Percentiles rank a stretch among this genome's conserved stretches.
These are phyloP conservation scores for Gamarada debralockiae DNA, from an alignment of 495 filamentous ascomycete species.

Conservation along the genomic window DNA sequence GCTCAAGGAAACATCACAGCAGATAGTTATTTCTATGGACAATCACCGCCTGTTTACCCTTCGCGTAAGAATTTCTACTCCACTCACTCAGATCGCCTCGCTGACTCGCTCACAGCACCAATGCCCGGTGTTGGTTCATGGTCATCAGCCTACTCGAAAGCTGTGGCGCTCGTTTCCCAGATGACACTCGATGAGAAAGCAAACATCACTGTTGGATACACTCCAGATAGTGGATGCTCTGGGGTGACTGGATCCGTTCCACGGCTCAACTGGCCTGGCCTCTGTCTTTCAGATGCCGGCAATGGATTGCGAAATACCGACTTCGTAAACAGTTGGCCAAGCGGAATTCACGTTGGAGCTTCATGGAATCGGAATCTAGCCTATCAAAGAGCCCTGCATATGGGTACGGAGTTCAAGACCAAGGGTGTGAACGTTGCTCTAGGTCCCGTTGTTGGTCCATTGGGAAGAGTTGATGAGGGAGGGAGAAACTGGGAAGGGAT, in stretches of 20 bases:
- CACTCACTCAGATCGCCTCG: neutral
- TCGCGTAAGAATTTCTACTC: constrained; percentile 32
- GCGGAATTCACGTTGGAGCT: constrained; percentile 36
- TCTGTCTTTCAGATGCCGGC: constrained; percentile 60
- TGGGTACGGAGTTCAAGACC: constrained; percentile 54
- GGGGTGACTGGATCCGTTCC: constrained; percentile 32
- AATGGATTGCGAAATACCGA: constrained; percentile 57
- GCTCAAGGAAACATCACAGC: constrained; percentile 29
- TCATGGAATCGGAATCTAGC: constrained; percentile 53
- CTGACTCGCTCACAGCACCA: constrained; percentile 3
- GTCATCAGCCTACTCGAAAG: constrained; percentile 45
- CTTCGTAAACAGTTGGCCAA: constrained; percentile 45
- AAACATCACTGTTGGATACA: constrained; percentile 61
- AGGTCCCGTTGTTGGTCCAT: constrained; percentile 59
- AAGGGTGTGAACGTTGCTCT: constrained; percentile 66
- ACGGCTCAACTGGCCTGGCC: constrained; percentile 53
- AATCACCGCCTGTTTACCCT: constrained; percentile 52
- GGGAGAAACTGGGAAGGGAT: constrained; percentile 58
- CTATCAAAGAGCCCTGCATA: constrained; percentile 40
- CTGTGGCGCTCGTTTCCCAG: constrained; percentile 46
- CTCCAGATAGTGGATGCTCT: constrained; percentile 16
- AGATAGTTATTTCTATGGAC: constrained; percentile 50
- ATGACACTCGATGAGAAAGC: constrained; percentile 57
- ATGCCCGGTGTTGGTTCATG: constrained; percentile 32
- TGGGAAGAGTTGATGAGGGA: constrained; percentile 46